phyloP scores from a whole-genome alignment of 2,329 filamentous ascomycete species.

The Sclerotinia subarctica region DNA sequence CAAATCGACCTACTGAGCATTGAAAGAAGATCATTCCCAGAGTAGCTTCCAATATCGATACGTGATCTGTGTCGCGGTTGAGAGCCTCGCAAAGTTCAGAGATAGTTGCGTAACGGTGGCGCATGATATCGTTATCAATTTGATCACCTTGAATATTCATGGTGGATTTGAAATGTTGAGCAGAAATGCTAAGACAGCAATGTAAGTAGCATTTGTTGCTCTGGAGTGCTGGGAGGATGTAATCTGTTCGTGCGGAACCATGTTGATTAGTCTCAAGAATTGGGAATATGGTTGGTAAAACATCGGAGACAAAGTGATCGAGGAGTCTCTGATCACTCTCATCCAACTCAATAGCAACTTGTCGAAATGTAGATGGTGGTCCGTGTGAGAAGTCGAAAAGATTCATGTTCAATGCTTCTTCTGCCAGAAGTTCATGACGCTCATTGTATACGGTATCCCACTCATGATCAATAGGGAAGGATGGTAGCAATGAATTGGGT shows the following conservation, averaged over 20 bases:
- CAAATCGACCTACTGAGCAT: conserved; percentile 80
- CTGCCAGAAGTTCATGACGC: conserved; percentile 59
- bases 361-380: conserved; percentile 57
- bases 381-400: conserved; percentile 80
- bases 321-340: conserved; percentile 83
- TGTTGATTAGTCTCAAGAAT: conserved; percentile 88
- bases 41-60: conserved; percentile 86
- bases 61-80: conserved; percentile 74
- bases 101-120: conserved; percentile 85
- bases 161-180: conserved; percentile 84
- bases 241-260: conserved; percentile 73
- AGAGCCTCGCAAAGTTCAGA: conserved; percentile 80
- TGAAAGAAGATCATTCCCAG: conserved; percentile 96
- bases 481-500: conserved; percentile 62
- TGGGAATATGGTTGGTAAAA: conserved; percentile 86
- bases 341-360: conserved; percentile 76
- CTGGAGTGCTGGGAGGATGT: conserved; percentile 83
- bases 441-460: conserved; percentile 69
- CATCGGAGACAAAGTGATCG: conserved; percentile 86
- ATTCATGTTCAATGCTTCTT: conserved; percentile 68
- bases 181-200: conserved; percentile 90
- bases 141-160: conserved; percentile 64
- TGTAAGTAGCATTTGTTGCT: conserved; percentile 92
- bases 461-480: conserved; percentile 64
- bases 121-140: conserved; percentile 86